phyloP scores from a whole-genome alignment of 148 eudicot genomes.

The Oxyria digyna region DNA sequence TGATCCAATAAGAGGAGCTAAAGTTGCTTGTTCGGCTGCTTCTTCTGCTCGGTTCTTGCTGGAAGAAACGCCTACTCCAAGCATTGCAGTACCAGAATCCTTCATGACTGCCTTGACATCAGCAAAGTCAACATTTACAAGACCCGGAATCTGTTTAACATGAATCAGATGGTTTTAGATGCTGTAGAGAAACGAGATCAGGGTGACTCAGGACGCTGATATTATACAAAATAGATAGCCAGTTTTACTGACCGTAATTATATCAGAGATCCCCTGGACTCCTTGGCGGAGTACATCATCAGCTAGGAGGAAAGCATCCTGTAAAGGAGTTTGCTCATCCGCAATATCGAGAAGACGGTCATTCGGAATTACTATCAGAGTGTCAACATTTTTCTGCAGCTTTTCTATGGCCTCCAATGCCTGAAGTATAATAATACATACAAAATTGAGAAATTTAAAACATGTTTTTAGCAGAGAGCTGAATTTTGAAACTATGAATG shows the following conservation, averaged over 20 bases:
- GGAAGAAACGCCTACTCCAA: slow-evolving; percentile 94
- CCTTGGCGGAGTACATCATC: slow-evolving; percentile 99
- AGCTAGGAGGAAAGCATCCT: slow-evolving; percentile 93
- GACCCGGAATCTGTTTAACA: slow-evolving; percentile 71
- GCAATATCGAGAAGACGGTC: slow-evolving; percentile 92
- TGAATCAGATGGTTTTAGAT: neutral
- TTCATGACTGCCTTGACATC: slow-evolving; percentile 98
- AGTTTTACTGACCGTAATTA: slow-evolving; percentile 61
- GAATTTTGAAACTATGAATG: no score
- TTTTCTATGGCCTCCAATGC: slow-evolving; percentile 95
- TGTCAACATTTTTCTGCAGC: slow-evolving; percentile 90
- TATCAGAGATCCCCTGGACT: slow-evolving; percentile 95
- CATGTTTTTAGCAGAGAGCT: neutral
- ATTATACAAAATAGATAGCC: neutral
- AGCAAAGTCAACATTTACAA: slow-evolving; percentile 98
- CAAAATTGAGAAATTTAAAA: neutral
- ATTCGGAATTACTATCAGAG: slow-evolving; percentile 95
- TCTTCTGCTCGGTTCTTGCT: slow-evolving; percentile 99
- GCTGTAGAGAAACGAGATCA: neutral
- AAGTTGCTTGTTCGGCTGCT: slow-evolving; percentile 98
- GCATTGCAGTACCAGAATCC: slow-evolving; percentile 98
- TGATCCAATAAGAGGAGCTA: slow-evolving; percentile 94
- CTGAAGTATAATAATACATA: slow-evolving; percentile 24
- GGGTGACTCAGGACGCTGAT: neutral
- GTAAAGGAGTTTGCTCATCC: slow-evolving; percentile 87